Evolutionary conservation across 208 protist genomes (phyloP).

Genomic region (Porcisia hertigi): DNA sequence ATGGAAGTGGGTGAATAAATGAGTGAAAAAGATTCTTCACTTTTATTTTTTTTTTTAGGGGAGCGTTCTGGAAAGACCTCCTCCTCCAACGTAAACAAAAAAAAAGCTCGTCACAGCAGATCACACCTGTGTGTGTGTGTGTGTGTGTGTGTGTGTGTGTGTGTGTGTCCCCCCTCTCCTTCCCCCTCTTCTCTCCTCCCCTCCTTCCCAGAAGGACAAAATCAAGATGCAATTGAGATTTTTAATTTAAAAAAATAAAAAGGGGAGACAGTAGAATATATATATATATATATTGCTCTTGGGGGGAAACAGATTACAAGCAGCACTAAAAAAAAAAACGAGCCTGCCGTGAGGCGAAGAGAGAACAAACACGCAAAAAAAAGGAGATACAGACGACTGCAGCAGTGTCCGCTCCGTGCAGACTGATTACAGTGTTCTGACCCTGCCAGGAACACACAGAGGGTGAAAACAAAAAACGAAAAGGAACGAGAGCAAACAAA

Average conservation of each 20-base stretch:
- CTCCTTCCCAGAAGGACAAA: no score
- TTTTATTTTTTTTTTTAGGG: no score
- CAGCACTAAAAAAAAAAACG: not conserved
- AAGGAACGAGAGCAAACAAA: not conserved
- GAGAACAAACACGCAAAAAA: not conserved
- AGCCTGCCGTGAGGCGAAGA: not conserved
- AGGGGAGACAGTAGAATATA: not conserved
- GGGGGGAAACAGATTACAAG: no score
- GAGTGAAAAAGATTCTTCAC: no score
- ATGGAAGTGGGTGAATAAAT: no score
- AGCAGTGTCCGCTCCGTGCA: not conserved
- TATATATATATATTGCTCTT: not conserved
- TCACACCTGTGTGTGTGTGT: not conserved
- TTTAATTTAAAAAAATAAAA: no score
- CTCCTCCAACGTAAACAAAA: no score
- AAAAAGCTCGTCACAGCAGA: not conserved
- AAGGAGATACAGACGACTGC: not conserved
- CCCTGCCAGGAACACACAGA: not conserved
- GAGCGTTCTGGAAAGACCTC: no score
- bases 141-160: not conserved
- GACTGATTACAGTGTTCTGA: not conserved
- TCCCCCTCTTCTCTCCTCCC: not conserved
- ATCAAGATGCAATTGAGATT: no score
- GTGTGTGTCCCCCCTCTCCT: not conserved
- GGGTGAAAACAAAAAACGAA: not conserved